These are phyloP conservation scores for Rutstroemia sp. DNA, from an alignment of 2,329 filamentous ascomycete species.

Conservation along the genomic window DNA sequence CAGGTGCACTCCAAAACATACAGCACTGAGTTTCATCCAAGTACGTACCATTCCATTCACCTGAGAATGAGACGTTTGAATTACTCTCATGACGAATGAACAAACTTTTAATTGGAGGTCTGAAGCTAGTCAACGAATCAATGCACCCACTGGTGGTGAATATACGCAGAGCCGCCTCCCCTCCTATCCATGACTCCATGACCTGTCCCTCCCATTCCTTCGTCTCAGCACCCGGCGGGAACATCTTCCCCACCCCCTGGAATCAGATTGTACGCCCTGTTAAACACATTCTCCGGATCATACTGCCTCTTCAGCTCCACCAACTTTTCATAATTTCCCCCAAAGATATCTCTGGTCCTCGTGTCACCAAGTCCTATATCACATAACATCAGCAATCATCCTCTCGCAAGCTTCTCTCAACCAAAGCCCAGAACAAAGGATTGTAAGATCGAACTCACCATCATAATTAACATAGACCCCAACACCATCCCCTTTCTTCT, in stretches of 20 bases:
- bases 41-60: too few relatives aligned
- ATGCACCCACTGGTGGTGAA: too few relatives aligned
- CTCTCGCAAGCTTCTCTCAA: too few relatives aligned
- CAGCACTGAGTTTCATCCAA: too few relatives aligned
- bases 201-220: neutral
- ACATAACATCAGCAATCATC: neutral
- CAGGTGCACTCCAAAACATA: too few relatives aligned
- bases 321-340: slow-evolving; percentile 13
- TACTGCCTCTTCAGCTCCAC: slow-evolving; percentile 15
- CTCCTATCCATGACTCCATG: too few relatives aligned
- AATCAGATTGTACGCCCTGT: neutral
- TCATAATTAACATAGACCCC: slow-evolving; percentile 4
- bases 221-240: neutral
- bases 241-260: neutral
- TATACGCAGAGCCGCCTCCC: too few relatives aligned
- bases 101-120: neutral
- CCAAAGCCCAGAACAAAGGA: neutral
- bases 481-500: neutral
- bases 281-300: slow-evolving; percentile 11
- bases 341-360: slow-evolving; percentile 11
- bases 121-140: too few relatives aligned
- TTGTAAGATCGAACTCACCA: neutral
- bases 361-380: neutral
- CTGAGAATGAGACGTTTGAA: too few relatives aligned
- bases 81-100: too few relatives aligned